Evolutionary conservation across 2,329 filamentous ascomycete genomes (phyloP).

Genomic region (Atkinsonella hypoxylon): DNA sequence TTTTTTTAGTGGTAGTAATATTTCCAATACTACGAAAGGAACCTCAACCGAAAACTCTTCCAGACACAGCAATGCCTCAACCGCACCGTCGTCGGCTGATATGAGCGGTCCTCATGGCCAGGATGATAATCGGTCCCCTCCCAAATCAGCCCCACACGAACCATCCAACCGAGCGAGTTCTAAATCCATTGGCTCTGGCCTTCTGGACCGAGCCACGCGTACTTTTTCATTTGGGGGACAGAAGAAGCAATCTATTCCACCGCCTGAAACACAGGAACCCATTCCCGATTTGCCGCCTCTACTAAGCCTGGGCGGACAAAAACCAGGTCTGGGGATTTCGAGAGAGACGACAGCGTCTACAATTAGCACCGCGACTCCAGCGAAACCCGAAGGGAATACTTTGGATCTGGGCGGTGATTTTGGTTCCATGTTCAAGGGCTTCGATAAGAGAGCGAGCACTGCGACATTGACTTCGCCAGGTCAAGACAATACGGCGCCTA

Average conservation of each 20-base stretch:
- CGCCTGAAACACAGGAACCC: conserved; percentile 17
- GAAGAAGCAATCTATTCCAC: conserved; percentile 32
- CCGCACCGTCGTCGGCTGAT: conserved; percentile 45
- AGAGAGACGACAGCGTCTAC: conserved; percentile 44
- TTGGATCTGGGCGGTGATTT: conserved; percentile 48
- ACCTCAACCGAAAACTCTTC: conserved; percentile 49
- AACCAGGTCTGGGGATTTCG: conserved; percentile 22
- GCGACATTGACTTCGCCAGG: conserved; percentile 34
- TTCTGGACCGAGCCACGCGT: conserved; percentile 43
- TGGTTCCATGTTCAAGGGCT: conserved; percentile 41
- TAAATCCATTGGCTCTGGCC: conserved; percentile 37
- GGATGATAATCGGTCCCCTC: conserved; percentile 16
- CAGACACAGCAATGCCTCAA: conserved; percentile 50
- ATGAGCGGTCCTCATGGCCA: conserved; percentile 14
- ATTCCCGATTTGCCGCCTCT: conserved; percentile 27
- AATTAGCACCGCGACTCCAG: conserved; percentile 38
- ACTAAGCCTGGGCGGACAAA: conserved; percentile 21
- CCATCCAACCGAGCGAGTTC: conserved; percentile 27
- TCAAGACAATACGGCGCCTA: conserved; percentile 25
- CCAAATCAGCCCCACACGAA: conserved; percentile 27
- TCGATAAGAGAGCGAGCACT: conserved; percentile 42
- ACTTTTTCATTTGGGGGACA: conserved; percentile 48
- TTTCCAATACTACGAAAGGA: conserved; percentile 49
- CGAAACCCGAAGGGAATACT: conserved; percentile 30
- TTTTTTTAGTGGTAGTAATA: conserved; percentile 41